Evolutionary conservation across 306 rosid genomes (phyloP), one percentile per base, ranked within the genome.

Genomic region (Canavalia gladiata): DNA sequence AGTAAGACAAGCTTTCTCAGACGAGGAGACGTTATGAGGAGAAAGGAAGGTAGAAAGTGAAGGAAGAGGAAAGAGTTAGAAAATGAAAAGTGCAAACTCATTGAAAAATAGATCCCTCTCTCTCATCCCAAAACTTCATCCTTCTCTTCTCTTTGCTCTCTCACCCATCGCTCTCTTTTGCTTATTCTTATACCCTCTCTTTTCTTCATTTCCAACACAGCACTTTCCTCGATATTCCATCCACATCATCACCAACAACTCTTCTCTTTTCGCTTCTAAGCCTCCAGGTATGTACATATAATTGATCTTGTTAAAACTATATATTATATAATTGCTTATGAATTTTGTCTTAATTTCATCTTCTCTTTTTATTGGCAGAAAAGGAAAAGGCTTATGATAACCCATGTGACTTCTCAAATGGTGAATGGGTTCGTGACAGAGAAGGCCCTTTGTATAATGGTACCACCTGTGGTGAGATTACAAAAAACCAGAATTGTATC

Each of bases 391-490:
- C 72, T 55, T 3, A 52, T 46, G 86, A 85, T 10, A 47, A 70
- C 67, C 81, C 85, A 42, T 95, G 99, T 77, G 97, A 93, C 83
- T 95, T 89, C 81, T 87, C 86, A 59, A 77, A 74, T 58, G 99
- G 97, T 4, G 81, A 82, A 72, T 95, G 99, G 97, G 88, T 91
- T 81, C 85, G 62, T 41, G 95, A 92, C 39, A 64, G 43, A 45
- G 51, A 68, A 77, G 95, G 94, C 4, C 97, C 97, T 83, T 84
- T 91, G 70, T 95, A 92, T 92, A 95, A 93, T 42, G 94, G 92
- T 0, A 90, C 97, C 9, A 88, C 92, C 37, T 95, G 97, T 75
- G 88, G 88, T 12, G 87, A 94, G 1, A 95, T 95, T 78, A 95
- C 92, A 79, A 86, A 90, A 5, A 95, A 94, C 13, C 97, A 90